Conservation (phyloP, 2,329 filamentous ascomycete species). For the Parascedosporium putredinis region DNA sequence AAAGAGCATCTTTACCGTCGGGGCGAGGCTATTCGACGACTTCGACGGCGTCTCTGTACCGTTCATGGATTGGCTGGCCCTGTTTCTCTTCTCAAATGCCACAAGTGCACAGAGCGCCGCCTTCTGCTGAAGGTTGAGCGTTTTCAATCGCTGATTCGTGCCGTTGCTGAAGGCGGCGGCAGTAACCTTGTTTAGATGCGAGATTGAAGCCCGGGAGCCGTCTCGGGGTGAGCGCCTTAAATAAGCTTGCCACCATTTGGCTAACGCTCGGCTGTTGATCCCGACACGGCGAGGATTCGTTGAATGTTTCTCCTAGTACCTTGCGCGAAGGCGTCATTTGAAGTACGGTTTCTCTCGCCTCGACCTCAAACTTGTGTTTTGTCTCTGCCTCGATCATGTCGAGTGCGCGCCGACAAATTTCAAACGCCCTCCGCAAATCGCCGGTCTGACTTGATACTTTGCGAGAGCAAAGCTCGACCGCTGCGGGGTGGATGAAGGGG, state of each 20-base stretch:
- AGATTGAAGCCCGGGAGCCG: slow-evolving; percentile 82
- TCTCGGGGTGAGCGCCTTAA: slow-evolving; percentile 60
- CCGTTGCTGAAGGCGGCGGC: slow-evolving; percentile 85
- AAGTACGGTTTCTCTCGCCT: slow-evolving; percentile 42
- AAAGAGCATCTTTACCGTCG: slow-evolving; percentile 75
- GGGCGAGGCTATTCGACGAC: slow-evolving; percentile 46
- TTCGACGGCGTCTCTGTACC: slow-evolving; percentile 49
- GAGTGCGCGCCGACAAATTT: slow-evolving; percentile 81
- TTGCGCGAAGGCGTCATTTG: slow-evolving; percentile 61
- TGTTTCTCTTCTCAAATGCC: slow-evolving; percentile 70
- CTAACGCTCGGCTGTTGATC: slow-evolving; percentile 27
- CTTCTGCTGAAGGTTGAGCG: slow-evolving; percentile 91
- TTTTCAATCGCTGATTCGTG: slow-evolving; percentile 70
- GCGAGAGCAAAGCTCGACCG: slow-evolving; percentile 86
- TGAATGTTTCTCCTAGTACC: slow-evolving; percentile 71
- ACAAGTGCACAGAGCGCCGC: slow-evolving; percentile 83
- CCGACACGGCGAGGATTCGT: slow-evolving; percentile 48
- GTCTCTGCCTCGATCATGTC: slow-evolving; percentile 84
- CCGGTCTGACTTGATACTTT: slow-evolving; percentile 93
- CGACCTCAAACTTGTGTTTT: slow-evolving; percentile 59
- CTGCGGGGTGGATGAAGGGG: slow-evolving; percentile 87
- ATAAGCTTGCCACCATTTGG: slow-evolving; percentile 40
- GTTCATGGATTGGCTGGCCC: slow-evolving; percentile 32
- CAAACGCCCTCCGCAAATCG: slow-evolving; percentile 88
- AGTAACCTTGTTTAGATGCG: slow-evolving; percentile 85